Conservation (phyloP, 2,329 filamentous ascomycete species). For the Verticillium nubilum region DNA sequence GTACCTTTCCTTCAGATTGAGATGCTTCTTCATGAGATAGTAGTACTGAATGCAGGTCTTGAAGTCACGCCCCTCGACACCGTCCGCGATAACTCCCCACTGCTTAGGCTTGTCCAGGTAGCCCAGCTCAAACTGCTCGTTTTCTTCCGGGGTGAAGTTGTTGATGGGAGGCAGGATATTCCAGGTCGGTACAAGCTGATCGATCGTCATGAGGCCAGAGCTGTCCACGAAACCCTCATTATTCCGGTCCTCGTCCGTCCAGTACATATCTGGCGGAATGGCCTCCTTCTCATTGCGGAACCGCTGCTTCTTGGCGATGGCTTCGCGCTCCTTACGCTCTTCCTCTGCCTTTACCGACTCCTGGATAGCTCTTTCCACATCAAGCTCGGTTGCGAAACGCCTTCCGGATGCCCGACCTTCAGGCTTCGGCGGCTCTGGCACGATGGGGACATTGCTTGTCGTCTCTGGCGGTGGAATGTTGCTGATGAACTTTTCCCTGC, state of each 20-base stretch:
- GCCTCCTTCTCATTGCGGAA: constrained; percentile 75
- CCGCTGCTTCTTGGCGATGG: constrained; percentile 59
- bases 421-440: constrained; percentile 31
- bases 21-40: constrained; percentile 71
- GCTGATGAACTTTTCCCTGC: constrained; percentile 46
- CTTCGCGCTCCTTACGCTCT: constrained; percentile 63
- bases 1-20: constrained; percentile 71
- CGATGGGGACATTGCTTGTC: constrained; percentile 27
- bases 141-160: constrained; percentile 70
- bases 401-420: constrained; percentile 50
- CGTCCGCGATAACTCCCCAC: constrained; percentile 71
- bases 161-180: constrained; percentile 67
- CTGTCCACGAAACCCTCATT: constrained; percentile 58
- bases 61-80: constrained; percentile 63
- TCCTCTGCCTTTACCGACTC: constrained; percentile 67
- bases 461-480: constrained; percentile 28
- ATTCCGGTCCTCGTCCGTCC: constrained; percentile 53
- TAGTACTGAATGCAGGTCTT: constrained; percentile 82
- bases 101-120: constrained; percentile 76
- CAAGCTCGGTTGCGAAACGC: constrained; percentile 65
- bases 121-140: constrained; percentile 64
- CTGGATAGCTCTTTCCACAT: constrained; percentile 66
- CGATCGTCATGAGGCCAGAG: constrained; percentile 58
- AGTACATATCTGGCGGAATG: constrained; percentile 64
- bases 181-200: constrained; percentile 64